Evolutionary conservation across 257 asterid species (phyloP).

Genomic region (Coffea eugenioides): DNA sequence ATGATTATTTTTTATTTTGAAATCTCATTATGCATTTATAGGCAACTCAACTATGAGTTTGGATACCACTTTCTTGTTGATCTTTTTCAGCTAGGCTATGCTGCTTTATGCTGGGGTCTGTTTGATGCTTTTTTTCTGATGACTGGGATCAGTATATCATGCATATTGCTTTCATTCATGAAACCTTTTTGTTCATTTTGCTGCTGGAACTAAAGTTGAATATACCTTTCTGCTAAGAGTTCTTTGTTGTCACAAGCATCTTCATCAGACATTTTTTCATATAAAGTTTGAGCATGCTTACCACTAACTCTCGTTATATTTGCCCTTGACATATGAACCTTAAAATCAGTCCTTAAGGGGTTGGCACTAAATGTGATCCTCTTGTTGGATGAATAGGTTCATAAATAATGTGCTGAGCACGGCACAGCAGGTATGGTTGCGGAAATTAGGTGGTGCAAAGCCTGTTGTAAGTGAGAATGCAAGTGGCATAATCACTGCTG

Average conservation of each 20-base stretch:
- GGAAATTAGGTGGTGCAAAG: constrained; percentile 93
- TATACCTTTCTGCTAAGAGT: background rate
- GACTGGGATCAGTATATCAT: background rate
- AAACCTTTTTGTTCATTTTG: background rate
- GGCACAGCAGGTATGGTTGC: constrained; percentile 96
- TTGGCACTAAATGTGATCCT: background rate
- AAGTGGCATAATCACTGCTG: constrained; percentile 93
- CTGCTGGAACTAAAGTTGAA: background rate
- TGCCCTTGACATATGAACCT: too few relatives aligned
- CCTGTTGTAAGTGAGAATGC: constrained; percentile 85
- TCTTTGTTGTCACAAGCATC: background rate
- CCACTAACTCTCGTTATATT: background rate
- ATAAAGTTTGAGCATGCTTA: background rate
- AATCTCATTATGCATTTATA: background rate
- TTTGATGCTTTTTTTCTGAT: background rate
- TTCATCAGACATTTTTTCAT: background rate
- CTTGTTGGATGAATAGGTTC: constrained; percentile 53
- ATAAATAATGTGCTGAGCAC: constrained; percentile 94
- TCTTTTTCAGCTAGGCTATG: background rate
- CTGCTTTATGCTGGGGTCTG: background rate
- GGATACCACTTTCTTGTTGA: background rate
- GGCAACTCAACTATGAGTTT: background rate
- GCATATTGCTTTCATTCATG: background rate
- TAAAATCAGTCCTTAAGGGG: too few relatives aligned
- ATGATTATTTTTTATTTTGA: background rate